Evolutionary conservation across 305 asterid species (phyloP), one percentile per base, ranked within the genome.

Genomic region (Fraxinus sp.): DNA sequence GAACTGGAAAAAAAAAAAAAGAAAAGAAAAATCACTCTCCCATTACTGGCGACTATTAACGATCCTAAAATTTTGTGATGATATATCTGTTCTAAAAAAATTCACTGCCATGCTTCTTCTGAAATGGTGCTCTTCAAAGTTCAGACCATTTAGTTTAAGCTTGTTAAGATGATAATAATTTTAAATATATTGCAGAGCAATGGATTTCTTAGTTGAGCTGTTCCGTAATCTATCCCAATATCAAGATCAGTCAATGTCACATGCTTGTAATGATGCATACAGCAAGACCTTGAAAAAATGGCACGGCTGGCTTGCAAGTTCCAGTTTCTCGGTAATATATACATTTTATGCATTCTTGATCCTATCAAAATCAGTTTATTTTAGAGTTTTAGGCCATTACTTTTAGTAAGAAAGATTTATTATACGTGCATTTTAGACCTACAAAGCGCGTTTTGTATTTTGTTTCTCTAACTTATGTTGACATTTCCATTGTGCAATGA

Each of bases 241-340:
- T 84, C 92, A 77, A 70, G 98, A 95, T 83, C 92, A 95, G 98
- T 86, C 95, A 7, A 88, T 92, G 89, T 89, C 91, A 3, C 95
- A 93, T 84, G 96, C 92, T 44, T 93, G 91, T 78, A 88, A 84
- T 8, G 97, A 93, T 78, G 88, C 98, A 3, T 95, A 95, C 86
- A 66, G 89, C 89, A 95, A 93, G 84, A 93, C 98, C 16, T 85
- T 94, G 91, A 93, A 93, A 85, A 91, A 92, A 84, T 94, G 94
- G 94, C 98, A 94, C 49, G 98, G 98, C 14, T 93, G 98, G 98
- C 88, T 93, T 1, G 95, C 97, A 36, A 89, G 92, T 81, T 93
- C 98, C 37, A 93, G 95, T 80, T 94, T 94, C 74, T 41, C 86
- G 90, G 98, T 94, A 91, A 79, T 32, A 80, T 28, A 30, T 33